Conservation (phyloP, 139 green algal species). For the Eudorina sp. region DNA sequence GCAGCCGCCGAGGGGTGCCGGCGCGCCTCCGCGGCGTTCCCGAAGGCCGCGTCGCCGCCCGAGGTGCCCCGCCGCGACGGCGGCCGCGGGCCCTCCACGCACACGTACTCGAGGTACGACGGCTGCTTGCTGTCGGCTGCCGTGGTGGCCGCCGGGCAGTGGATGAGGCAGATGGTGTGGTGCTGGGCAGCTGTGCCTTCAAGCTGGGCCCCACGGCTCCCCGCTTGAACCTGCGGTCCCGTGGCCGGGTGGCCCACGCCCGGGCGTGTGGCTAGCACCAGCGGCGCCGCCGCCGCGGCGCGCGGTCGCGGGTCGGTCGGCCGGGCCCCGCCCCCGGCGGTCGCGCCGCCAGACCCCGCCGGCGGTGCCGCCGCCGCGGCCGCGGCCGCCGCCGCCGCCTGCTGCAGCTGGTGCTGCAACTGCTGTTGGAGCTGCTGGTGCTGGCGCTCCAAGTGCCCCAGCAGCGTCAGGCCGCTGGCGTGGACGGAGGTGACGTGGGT, state of each 20-base stretch:
- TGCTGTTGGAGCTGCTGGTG: slow-evolving; percentile 27
- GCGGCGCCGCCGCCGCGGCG: neutral
- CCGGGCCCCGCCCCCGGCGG: neutral
- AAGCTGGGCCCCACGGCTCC: no score
- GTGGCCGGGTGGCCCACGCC: no score
- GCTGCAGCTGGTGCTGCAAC: slow-evolving; percentile 25
- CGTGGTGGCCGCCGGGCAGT: neutral
- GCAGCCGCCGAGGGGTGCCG: no score
- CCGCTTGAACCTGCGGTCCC: no score
- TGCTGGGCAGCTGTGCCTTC: no score
- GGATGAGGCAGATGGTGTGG: slow-evolving; percentile 27
- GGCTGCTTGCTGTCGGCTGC: slow-evolving; percentile 21
- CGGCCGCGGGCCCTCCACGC: slow-evolving; percentile 10
- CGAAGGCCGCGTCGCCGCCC: no score
- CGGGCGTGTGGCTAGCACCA: no score
- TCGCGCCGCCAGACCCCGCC: neutral
- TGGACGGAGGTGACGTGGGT: slow-evolving; percentile 26
- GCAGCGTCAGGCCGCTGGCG: slow-evolving; percentile 37
- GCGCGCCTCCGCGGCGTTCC: no score
- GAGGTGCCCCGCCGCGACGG: neutral
- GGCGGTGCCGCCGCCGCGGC: neutral
- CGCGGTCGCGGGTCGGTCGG: neutral
- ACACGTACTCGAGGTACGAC: slow-evolving; percentile 40
- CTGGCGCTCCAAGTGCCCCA: slow-evolving; percentile 17
- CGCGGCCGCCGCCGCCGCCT: neutral